These are phyloP conservation scores for thale cress (Arabidopsis thaliana) DNA, from an alignment of 345 rosid genomes.

Conservation along the genomic window TAIR10.1 NC_003074.8:18378501-18379000, in stretches of 20 bases:
- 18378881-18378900: constrained; percentile 74
- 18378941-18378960: constrained; percentile 50
- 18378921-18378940: constrained; percentile 73
- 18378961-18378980: constrained; percentile 49
- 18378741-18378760: constrained; percentile 94
- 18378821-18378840: constrained; percentile 50
- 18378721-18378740: constrained; percentile 54
- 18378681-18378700: constrained; percentile 62
- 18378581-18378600: constrained; percentile 60
- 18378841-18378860: constrained; percentile 48
- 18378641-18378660: constrained; percentile 76
- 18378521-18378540: constrained; percentile 76
- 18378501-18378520: constrained; percentile 73
- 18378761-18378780: constrained; percentile 73
- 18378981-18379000: constrained; percentile 86
- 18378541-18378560: constrained; percentile 68
- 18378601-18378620: constrained; percentile 76
- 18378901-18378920: constrained; percentile 87
- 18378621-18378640: constrained; percentile 92
- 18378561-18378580: constrained; percentile 71
- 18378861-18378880: constrained; percentile 48
- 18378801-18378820: constrained; percentile 64
- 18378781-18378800: constrained; percentile 43
- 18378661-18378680: constrained; percentile 70
- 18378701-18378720: constrained; percentile 57